phyloP scores from a whole-genome alignment of 768 basidiomycete genomes.

The Termitomyces sp. region DNA sequence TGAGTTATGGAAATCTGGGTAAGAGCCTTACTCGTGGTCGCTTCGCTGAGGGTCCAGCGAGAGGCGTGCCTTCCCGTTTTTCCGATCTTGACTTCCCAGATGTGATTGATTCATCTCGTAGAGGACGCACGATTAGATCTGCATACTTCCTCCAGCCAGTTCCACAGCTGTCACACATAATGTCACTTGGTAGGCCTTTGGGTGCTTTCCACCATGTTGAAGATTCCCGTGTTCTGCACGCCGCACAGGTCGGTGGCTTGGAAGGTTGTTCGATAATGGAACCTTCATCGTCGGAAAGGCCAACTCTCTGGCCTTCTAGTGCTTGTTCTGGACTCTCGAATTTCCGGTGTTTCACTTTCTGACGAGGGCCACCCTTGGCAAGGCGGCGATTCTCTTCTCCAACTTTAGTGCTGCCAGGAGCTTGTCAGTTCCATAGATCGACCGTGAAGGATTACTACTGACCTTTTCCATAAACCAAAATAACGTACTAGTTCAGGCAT shows the following conservation, averaged over 20 bases:
- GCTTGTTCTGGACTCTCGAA: slow-evolving; percentile 38
- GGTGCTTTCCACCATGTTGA: slow-evolving; percentile 90
- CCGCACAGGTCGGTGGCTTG: slow-evolving; percentile 67
- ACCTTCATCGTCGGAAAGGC: slow-evolving; percentile 68
- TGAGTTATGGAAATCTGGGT: neutral
- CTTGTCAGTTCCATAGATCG: slow-evolving; percentile 1
- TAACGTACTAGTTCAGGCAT: slow-evolving; percentile 80
- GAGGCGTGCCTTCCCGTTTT: slow-evolving; percentile 64
- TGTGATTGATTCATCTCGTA: slow-evolving; percentile 62
- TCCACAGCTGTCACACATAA: slow-evolving; percentile 85
- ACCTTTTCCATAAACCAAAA: slow-evolving; percentile 89
- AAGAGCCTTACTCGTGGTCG: slow-evolving; percentile 38
- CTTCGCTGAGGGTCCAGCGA: slow-evolving; percentile 42
- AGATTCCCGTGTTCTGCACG: slow-evolving; percentile 80
- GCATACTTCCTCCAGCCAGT: slow-evolving; percentile 93
- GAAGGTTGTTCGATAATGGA: slow-evolving; percentile 62
- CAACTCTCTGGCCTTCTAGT: slow-evolving; percentile 42
- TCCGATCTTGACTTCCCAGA: slow-evolving; percentile 49
- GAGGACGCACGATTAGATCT: slow-evolving; percentile 72
- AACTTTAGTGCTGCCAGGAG: slow-evolving; percentile 50
- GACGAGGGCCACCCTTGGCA: slow-evolving; percentile 33
- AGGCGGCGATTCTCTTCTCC: slow-evolving; percentile 64
- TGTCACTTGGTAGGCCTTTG: slow-evolving; percentile 70
- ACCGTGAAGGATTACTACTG: neutral
- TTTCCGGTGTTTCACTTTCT: slow-evolving; percentile 31